phyloP scores from a whole-genome alignment of 2,329 filamentous ascomycete species.

The Cucurbitaria berberidis region DNA sequence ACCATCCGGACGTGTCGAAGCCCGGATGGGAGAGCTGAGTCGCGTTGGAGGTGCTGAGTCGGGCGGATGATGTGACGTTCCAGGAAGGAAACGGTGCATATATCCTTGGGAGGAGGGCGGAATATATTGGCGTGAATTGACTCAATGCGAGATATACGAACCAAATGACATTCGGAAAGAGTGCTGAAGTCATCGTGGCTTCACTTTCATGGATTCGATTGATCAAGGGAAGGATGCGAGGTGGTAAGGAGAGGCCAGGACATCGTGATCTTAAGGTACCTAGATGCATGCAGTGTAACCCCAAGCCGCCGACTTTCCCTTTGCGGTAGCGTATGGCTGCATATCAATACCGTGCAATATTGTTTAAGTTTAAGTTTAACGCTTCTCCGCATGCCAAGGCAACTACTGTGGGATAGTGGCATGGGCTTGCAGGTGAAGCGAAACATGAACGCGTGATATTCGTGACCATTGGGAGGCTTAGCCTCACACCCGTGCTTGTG shows the following conservation, averaged over 20 bases:
- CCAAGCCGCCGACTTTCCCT: background rate
- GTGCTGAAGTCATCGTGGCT: background rate
- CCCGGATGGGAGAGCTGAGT: conserved; percentile 21
- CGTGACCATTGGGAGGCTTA: background rate
- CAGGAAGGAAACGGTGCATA: conserved; percentile 20
- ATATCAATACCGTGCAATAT: conserved; percentile 7
- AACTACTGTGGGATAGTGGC: background rate
- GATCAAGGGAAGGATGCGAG: background rate
- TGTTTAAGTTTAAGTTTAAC: background rate
- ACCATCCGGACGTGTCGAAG: conserved; percentile 59
- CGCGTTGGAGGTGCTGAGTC: conserved; percentile 12
- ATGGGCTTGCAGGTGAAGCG: background rate
- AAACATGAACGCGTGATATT: background rate
- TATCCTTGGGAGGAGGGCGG: background rate
- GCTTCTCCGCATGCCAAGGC: conserved; percentile 15
- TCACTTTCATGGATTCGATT: background rate
- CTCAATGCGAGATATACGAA: background rate
- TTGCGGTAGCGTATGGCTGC: background rate
- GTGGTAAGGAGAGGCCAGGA: background rate
- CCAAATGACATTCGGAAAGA: background rate
- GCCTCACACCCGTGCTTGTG: too few relatives aligned
- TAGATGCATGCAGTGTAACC: conserved; percentile 8
- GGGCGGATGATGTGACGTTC: conserved; percentile 26
- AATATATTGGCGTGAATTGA: background rate
- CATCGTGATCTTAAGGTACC: background rate